phyloP scores from a whole-genome alignment of 495 filamentous ascomycete species.

The Neurospora sp. region DNA sequence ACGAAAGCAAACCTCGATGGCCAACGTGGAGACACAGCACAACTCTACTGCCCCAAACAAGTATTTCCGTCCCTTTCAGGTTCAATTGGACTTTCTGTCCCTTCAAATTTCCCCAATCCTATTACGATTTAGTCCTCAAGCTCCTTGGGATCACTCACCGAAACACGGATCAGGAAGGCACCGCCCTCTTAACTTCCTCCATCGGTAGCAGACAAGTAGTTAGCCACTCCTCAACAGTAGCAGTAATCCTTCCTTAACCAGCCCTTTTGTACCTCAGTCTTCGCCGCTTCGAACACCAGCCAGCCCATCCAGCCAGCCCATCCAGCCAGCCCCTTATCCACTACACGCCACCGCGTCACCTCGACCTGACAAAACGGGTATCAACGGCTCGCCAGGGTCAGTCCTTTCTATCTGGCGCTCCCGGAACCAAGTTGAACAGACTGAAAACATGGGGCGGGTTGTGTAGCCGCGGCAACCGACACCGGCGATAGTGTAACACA shows the following conservation, averaged over 20 bases:
- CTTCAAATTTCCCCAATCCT: not conserved
- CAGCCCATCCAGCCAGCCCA: not conserved
- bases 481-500: not conserved
- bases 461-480: not conserved
- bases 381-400: not conserved
- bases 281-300: not conserved
- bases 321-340: not conserved
- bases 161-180: not conserved
- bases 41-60: not conserved
- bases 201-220: not conserved
- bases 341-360: not conserved
- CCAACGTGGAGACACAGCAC: not conserved
- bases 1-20: not conserved
- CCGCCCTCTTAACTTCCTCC: accelerated
- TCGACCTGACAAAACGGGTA: not conserved
- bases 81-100: not conserved
- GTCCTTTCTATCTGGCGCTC: not conserved
- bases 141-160: not conserved
- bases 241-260: not conserved
- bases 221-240: not conserved
- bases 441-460: not conserved
- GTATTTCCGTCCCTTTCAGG: not conserved
- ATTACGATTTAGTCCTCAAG: not conserved
- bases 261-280: not conserved
- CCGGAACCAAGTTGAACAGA: not conserved